These are phyloP conservation scores for Cercospora sp. DNA, from an alignment of 2,329 filamentous ascomycete species.

Conservation along the genomic window DNA sequence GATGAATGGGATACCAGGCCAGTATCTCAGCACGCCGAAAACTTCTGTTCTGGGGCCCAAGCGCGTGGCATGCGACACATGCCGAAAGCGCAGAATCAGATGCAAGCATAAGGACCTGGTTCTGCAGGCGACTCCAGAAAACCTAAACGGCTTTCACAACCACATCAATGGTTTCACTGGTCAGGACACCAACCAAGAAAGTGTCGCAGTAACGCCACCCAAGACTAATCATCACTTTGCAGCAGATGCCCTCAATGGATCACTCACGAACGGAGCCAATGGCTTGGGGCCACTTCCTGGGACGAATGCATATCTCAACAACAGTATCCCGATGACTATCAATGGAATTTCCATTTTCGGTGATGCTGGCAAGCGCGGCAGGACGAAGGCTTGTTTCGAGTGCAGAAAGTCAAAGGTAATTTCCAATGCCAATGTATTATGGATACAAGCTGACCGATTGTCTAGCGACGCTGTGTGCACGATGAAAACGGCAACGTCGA, in stretches of 20 bases:
- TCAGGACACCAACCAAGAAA: slow-evolving; percentile 29
- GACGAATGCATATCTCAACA: slow-evolving; percentile 37
- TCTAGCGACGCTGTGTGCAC: slow-evolving; percentile 65
- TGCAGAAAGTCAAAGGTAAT: slow-evolving; percentile 68
- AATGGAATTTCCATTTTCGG: slow-evolving; percentile 61
- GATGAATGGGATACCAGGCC: slow-evolving; percentile 33
- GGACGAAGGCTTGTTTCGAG: slow-evolving; percentile 65
- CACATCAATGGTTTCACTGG: slow-evolving; percentile 12
- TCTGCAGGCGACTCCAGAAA: slow-evolving; percentile 28
- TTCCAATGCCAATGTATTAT: slow-evolving; percentile 13
- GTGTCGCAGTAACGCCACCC: slow-evolving; percentile 31
- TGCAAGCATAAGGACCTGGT: slow-evolving; percentile 64
- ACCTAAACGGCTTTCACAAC: slow-evolving; percentile 17
- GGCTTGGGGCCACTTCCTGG: slow-evolving; percentile 32
- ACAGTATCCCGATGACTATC: slow-evolving; percentile 51
- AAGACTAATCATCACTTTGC: slow-evolving; percentile 26
- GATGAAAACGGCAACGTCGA: slow-evolving; percentile 65
- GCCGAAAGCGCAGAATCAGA: slow-evolving; percentile 61
- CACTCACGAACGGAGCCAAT: slow-evolving; percentile 14
- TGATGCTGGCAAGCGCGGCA: slow-evolving; percentile 38
- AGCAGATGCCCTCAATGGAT: slow-evolving; percentile 15
- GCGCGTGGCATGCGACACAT: slow-evolving; percentile 62
- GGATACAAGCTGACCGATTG: slow-evolving; percentile 9
- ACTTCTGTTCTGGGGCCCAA: slow-evolving; percentile 62
- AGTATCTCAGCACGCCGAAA: slow-evolving; percentile 53